A percentile compares a stretch with the other conserved stretches of the same genome.
These are phyloP conservation scores for Heimioporus sp. DNA, from an alignment of 768 basidiomycete genomes.

Conservation along the genomic window DNA sequence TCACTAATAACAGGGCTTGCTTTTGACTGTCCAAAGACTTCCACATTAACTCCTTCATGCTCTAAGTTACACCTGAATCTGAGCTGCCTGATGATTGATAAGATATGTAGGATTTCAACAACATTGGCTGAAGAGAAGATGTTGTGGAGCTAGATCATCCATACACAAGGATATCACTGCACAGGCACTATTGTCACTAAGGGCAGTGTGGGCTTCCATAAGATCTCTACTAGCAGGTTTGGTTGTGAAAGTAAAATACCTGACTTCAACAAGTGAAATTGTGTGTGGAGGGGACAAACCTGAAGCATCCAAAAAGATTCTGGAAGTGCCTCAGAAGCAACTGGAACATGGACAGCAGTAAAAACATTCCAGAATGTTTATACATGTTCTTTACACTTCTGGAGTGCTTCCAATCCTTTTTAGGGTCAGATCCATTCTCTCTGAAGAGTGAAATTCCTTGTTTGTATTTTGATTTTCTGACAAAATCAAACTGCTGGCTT, in stretches of 20 bases:
- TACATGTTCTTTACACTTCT: no score
- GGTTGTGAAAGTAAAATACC: constrained; percentile 33
- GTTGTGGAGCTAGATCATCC: constrained; percentile 38
- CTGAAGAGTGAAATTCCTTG: no score
- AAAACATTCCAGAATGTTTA: no score
- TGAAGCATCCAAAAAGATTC: no score
- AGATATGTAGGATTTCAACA: constrained; percentile 39
- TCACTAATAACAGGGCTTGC: constrained; percentile 51
- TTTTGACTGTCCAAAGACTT: constrained; percentile 49
- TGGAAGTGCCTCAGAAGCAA: no score
- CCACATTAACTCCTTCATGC: constrained; percentile 35
- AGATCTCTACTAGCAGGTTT: constrained; percentile 8
- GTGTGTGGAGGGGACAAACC: no score
- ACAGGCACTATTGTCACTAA: constrained; percentile 35
- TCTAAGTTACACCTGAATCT: constrained; percentile 34
- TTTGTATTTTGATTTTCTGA: no score
- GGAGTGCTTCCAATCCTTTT: no score
- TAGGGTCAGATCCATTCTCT: no score
- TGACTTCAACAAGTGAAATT: constrained; percentile 65
- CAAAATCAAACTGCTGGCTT: no score
- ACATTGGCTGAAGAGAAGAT: constrained; percentile 50
- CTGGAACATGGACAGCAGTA: no score
- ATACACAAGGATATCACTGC: constrained; percentile 30
- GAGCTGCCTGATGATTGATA: constrained; percentile 42
- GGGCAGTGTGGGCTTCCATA: constrained; percentile 22